Evolutionary conservation across 2,329 filamentous ascomycete genomes (phyloP).

Genomic region (Pyrenophora seminiperda): DNA sequence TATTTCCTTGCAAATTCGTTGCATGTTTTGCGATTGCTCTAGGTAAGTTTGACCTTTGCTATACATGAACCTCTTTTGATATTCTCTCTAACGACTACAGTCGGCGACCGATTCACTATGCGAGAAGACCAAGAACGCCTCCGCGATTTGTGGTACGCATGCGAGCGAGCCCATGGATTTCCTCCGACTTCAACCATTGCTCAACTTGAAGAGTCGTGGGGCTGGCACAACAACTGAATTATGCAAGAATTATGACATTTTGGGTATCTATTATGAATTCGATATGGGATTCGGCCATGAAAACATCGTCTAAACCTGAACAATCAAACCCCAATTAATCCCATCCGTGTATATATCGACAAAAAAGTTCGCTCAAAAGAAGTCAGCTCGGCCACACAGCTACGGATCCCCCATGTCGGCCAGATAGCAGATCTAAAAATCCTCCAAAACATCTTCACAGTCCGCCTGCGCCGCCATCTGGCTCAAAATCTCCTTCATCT

Average conservation of each 20-base stretch:
- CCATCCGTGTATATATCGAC: too few species aligned
- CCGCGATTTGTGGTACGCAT: constrained; percentile 38
- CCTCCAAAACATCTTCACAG: constrained; percentile 13
- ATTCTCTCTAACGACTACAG: constrained; percentile 19
- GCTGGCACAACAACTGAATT: constrained; percentile 28
- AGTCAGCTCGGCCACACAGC: neutral
- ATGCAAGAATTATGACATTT: too few species aligned
- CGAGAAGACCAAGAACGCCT: constrained; percentile 41
- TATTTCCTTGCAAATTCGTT: constrained; percentile 44
- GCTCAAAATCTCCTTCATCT: constrained; percentile 16
- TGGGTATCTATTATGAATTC: too few species aligned
- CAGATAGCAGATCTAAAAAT: neutral
- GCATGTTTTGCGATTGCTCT: constrained; percentile 46
- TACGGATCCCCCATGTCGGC: too few species aligned
- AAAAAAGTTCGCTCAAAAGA: too few species aligned
- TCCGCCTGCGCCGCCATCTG: constrained; percentile 13
- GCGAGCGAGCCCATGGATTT: constrained; percentile 42
- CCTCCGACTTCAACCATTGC: constrained; percentile 40
- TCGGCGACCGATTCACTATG: constrained; percentile 42
- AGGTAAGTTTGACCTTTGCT: constrained; percentile 22
- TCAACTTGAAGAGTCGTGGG: constrained; percentile 46
- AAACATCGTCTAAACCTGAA: too few species aligned
- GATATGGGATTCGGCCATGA: too few species aligned
- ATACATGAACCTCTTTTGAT: neutral
- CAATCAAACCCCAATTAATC: too few species aligned